Evolutionary conservation across 2,329 filamentous ascomycete genomes (phyloP), one percentile per base, ranked within the genome.

Genomic region (Karstenula rhodostoma): DNA sequence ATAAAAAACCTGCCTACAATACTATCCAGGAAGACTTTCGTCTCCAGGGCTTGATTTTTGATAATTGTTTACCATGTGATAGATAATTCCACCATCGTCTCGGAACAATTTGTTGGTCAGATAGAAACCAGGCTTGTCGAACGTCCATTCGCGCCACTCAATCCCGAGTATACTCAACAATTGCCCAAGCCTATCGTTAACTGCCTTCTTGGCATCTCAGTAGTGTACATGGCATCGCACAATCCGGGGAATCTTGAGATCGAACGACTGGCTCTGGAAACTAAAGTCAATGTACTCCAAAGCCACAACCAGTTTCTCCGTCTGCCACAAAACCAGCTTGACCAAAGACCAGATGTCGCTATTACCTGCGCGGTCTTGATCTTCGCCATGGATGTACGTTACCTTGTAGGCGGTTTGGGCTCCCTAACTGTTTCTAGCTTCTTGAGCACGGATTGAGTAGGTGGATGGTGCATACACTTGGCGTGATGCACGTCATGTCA

Each of bases 301-400:
- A 59, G 60, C 37, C 62, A 68, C 42, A 69, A 67, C 40, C 37
- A 44, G 15, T 43, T 62, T 10, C 57, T 71, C 4, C 53, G 64
- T 27, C 55, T 50, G 17, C 61, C 65, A n/a, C 62, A 66, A 12
- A 49, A 61, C 15, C 61, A 67, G 29, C 4, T 44, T 17, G 55
- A 57, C 8, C 49, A 50, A 42, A 56, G 56, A 35, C 59, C 65
- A 48, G 69, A 71, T 57, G 59, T 70, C 0, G 56, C 68, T 19
- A 59, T 69, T 5, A 57, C 50, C 8, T 63, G 51, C 29, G 61
- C 58, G 2, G 37, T 63, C 4, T 50, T 71, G n/a, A 62, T 71
- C 17, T 70, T 67, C 54, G 65, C 67, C 3, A 69, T 71, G 65
- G 69, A 71, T 57, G 69, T 71, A 63, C 37, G 69, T 58, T 19